These are phyloP conservation scores for Corymbia calophylla DNA, from an alignment of 441 rosid species.

Conservation along the genomic window DNA sequence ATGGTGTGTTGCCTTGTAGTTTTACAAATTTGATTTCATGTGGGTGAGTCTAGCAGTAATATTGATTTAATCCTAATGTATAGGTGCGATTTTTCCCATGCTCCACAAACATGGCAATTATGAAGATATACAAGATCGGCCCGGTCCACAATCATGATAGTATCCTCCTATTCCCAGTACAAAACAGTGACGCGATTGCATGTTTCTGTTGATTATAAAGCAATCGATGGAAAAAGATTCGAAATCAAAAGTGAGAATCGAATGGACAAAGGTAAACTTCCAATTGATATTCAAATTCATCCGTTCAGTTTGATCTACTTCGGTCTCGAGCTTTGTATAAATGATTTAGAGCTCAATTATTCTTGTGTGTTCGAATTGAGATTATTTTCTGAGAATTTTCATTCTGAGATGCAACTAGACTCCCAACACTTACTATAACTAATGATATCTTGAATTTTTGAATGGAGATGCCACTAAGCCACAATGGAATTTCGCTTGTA, in stretches of 20 bases:
- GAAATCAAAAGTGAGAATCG: not conserved
- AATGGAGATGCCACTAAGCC: not conserved
- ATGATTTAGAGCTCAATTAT: not conserved
- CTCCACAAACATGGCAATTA: not conserved
- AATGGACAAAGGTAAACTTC: not conserved
- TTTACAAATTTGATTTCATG: not conserved
- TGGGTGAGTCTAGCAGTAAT: not conserved
- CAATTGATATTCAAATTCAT: not conserved
- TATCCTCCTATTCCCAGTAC: not conserved
- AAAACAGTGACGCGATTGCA: not conserved
- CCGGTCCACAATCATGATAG: not conserved
- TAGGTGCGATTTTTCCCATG: not conserved
- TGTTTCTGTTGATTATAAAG: too few relatives aligned
- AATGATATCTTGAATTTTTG: not conserved
- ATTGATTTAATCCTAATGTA: not conserved
- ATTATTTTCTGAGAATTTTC: not conserved
- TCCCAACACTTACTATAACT: not conserved
- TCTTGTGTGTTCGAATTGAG: not conserved
- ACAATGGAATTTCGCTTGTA: not conserved
- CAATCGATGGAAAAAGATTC: not conserved
- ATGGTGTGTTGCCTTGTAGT: not conserved
- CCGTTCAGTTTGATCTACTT: not conserved
- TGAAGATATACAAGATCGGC: not conserved
- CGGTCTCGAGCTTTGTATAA: not conserved
- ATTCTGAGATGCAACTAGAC: not conserved